Percentiles rank a stretch among this genome's conserved stretches.
Evolutionary conservation across 169 alveolate genomes (phyloP).

Genomic region (Plasmodium inui): DNA sequence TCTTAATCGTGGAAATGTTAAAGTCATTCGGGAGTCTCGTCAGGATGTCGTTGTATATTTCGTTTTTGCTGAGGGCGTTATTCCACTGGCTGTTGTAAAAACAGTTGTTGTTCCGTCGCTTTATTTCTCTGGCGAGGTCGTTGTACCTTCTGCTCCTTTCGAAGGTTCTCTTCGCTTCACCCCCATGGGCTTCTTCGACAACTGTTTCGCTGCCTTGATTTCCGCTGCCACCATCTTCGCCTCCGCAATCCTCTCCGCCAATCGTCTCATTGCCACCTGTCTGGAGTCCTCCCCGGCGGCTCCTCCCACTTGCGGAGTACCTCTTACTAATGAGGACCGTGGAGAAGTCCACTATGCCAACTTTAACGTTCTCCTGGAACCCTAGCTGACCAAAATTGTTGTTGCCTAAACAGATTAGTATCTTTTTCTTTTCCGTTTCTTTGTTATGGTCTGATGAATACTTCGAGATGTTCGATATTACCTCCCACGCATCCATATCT

Average conservation of each 20-base stretch:
- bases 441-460: constrained; percentile 52
- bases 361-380: constrained; percentile 8
- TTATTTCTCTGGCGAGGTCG: constrained; percentile 8
- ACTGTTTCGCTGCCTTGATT: not conserved
- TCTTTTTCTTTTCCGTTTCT: constrained; percentile 63
- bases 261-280: not conserved
- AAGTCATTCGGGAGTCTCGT: constrained; percentile 35
- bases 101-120: not conserved
- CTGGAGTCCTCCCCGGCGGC: not conserved
- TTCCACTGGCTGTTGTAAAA: not conserved
- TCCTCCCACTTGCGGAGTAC: not conserved
- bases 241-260: not conserved
- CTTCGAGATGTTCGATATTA: constrained; percentile 53
- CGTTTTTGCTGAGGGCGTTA: constrained; percentile 16
- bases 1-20: constrained; percentile 17
- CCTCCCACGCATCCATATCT: constrained; percentile 41
- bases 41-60: constrained; percentile 27
- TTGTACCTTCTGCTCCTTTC: not conserved
- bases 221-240: not conserved
- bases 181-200: not conserved
- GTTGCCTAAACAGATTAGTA: constrained; percentile 49
- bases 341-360: constrained; percentile 44
- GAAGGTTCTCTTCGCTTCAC: not conserved
- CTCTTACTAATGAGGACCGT: not conserved
- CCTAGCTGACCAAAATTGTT: constrained; percentile 62